Percentiles rank a stretch among this genome's conserved stretches.
These are phyloP conservation scores for Tubosaeta sp. DNA, from an alignment of 768 basidiomycete genomes.

Conservation along the genomic window DNA sequence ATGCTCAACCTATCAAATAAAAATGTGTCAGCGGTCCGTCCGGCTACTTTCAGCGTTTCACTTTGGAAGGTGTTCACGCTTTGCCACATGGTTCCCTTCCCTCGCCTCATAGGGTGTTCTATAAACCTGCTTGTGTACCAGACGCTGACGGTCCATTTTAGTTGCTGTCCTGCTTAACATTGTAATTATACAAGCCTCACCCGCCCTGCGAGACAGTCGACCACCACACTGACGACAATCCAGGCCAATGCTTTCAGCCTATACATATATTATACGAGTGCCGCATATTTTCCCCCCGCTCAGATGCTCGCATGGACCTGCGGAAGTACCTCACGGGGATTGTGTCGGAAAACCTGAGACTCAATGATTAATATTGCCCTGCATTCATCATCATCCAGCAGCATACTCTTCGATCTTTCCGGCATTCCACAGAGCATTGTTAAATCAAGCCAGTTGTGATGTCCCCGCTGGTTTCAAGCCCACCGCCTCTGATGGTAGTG, in stretches of 20 bases:
- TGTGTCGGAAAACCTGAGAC: too few species aligned
- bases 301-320: conserved; percentile 49
- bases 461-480: conserved; percentile 46
- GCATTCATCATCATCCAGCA: too few species aligned
- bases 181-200: conserved; percentile 11
- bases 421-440: background rate
- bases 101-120: background rate
- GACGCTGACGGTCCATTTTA: conserved; percentile 6
- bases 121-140: background rate
- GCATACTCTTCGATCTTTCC: too few species aligned
- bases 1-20: too few species aligned
- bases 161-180: conserved; percentile 12
- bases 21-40: too few species aligned
- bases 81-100: too few species aligned
- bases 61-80: too few species aligned
- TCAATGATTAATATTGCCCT: too few species aligned
- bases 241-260: conserved; percentile 43
- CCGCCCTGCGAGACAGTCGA: conserved; percentile 31
- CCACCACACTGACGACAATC: conserved; percentile 36
- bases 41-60: too few species aligned
- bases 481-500: conserved; percentile 46
- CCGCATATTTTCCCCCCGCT: conserved; percentile 45
- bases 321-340: conserved; percentile 48
- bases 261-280: conserved; percentile 48
- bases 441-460: conserved; percentile 37